A percentile compares a stretch with the other conserved stretches of the same genome.
Evolutionary conservation across 139 green algal species (phyloP).

Genomic region (Pleodorina starrii): DNA sequence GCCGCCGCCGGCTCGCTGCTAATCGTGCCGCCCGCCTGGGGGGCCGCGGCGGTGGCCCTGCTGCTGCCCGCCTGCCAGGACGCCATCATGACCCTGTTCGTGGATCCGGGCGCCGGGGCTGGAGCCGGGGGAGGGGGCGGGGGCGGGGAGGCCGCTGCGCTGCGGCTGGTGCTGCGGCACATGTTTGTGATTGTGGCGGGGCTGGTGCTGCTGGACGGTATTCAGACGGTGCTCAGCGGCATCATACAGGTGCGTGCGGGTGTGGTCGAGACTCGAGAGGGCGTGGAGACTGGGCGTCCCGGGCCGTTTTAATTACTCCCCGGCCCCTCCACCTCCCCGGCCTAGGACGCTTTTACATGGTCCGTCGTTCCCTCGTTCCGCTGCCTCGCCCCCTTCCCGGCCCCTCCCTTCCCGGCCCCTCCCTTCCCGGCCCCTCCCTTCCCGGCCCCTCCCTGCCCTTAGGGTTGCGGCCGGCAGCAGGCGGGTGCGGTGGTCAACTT

Average conservation of each 20-base stretch:
- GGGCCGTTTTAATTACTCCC: no score
- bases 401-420: no score
- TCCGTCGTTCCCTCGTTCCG: no score
- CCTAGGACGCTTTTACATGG: no score
- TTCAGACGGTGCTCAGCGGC: conserved; percentile 67
- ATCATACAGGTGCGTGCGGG: conserved; percentile 51
- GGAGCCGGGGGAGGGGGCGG: background rate
- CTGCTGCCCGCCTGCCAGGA: conserved; percentile 7
- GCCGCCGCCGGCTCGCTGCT: conserved; percentile 22
- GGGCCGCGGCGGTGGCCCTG: conserved; percentile 29
- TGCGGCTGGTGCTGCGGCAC: background rate
- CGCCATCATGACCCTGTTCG: conserved; percentile 42
- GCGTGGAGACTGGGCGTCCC: no score
- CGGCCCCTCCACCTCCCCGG: no score
- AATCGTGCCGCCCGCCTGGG: conserved; percentile 38
- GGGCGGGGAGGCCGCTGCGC: background rate
- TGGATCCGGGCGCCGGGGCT: no score
- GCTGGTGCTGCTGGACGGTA: conserved; percentile 66
- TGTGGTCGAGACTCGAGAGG: background rate
- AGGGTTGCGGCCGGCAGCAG: conserved; percentile 63
- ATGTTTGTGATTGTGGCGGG: conserved; percentile 57
- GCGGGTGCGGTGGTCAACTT: conserved; percentile 58
- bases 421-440: no score
- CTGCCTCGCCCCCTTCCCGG: no score
- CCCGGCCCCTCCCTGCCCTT: background rate